Evolutionary conservation across 805 yeast species (phyloP).

Genomic region (Hanseniaspora opuntiae): DNA sequence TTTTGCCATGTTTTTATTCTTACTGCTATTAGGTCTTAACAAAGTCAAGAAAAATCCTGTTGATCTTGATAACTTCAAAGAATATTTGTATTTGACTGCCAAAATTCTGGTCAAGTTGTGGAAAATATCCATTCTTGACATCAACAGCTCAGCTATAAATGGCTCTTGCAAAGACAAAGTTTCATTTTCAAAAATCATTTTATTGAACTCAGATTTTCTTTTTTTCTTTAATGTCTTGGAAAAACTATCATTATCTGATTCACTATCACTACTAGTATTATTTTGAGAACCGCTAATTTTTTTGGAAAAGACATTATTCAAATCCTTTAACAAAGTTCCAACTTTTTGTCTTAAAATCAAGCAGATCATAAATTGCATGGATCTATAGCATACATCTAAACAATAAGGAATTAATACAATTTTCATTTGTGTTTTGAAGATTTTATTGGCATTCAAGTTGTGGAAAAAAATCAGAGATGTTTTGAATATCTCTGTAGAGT

Average conservation of each 20-base stretch:
- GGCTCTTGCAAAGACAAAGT: conserved; percentile 17
- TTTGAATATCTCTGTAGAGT: conserved; percentile 32
- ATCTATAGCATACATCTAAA: conserved; percentile 41
- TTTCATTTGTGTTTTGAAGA: conserved; percentile 29
- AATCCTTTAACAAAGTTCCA: conserved; percentile 28
- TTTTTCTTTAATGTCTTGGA: conserved; percentile 6
- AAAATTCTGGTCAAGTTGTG: conserved; percentile 32
- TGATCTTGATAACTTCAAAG: conserved; percentile 55
- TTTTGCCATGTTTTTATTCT: conserved; percentile 5
- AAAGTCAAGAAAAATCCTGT: conserved; percentile 31
- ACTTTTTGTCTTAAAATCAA: conserved; percentile 36
- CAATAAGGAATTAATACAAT: conserved; percentile 37
- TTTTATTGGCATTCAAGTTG: conserved; percentile 22
- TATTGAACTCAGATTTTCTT: conserved; percentile 18
- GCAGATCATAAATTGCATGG: conserved; percentile 46
- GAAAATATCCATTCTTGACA: conserved; percentile 32
- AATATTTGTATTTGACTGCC: conserved; percentile 48
- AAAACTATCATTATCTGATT: conserved; percentile 19
- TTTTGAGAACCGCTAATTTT: conserved; percentile 15
- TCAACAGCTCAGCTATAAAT: conserved; percentile 26
- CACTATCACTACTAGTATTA: conserved; percentile 18
- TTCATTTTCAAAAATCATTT: conserved; percentile 17
- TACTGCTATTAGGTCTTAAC: conserved; percentile 24
- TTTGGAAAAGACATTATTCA: conserved; percentile 19
- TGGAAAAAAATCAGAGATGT: conserved; percentile 31